Evolutionary conservation across 2,329 filamentous ascomycete genomes (phyloP), one percentile per base, ranked within the genome.

Genomic region (Trichophyton mentagrophytes): DNA sequence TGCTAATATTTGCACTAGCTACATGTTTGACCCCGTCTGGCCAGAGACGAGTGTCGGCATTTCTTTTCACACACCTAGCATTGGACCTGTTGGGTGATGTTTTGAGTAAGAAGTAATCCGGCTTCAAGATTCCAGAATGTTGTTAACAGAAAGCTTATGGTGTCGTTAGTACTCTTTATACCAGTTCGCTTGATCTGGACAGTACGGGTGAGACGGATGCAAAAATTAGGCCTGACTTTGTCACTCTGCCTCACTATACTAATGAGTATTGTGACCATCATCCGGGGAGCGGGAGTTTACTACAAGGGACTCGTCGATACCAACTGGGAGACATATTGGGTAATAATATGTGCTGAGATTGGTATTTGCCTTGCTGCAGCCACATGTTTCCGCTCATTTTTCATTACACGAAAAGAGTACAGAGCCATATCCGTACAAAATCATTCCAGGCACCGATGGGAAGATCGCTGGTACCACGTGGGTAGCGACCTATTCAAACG

Each of bases 221-320:
- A 57, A 17, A 57, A 57, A 15, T 1, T 57, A 25, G 55, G 15
- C 11, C 36, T 57, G 22, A 30, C 36, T 9, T 17, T 57, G 8
- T 57, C 55, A n/a, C 40, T 57, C 9, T 57, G 55, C 11, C 55
- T 57, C 36, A 57, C 55, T 3, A 44, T 57, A 22, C 55, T 57
- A n/a, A 57, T 57, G 55, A 57, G 36, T 17, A 57, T 57, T 25
- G 55, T 57, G 22, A 57, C 55, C 6, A 30, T 57, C 36, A 44
- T 57, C 13, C 55, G 55, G 7, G 55, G 55, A 42, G 55, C 55
- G 7, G 55, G 55, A 13, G 40, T 57, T 3, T 57, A 57, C 40
- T 57, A 57, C 40, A 40, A 44, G 36, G 55, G 55, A n/a, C 33
- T 57, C 3, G 22, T 57, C 6, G 55, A 57, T 36, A 44, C 40